Conservation (phyloP, 805 yeast genomes). For the Yarrowia divulgata region DNA sequence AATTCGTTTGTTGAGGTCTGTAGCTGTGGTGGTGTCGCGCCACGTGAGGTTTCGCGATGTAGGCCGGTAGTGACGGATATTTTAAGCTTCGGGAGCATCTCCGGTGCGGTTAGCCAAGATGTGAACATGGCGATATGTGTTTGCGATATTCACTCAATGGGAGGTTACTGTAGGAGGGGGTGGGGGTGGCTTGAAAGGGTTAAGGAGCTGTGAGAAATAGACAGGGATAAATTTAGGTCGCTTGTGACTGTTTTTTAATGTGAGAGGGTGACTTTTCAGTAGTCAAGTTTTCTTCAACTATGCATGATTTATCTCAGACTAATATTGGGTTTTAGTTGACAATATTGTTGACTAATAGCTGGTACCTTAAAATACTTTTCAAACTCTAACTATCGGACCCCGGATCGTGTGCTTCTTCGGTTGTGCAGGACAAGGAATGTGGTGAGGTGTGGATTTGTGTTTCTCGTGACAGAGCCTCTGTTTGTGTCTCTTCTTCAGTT, state of each 20-base stretch:
- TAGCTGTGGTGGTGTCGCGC: not conserved
- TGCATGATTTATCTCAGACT: too few relatives aligned
- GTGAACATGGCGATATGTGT: not conserved
- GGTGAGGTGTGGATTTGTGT: too few relatives aligned
- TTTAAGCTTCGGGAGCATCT: not conserved
- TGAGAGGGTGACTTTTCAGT: not conserved
- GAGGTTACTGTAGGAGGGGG: not conserved
- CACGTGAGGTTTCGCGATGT: constrained; percentile 3
- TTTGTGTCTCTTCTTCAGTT: too few relatives aligned
- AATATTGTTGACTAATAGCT: too few relatives aligned
- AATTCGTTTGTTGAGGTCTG: not conserved
- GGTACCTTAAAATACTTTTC: too few relatives aligned
- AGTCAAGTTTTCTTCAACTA: not conserved
- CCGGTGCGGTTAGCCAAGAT: not conserved
- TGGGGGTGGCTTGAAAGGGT: not conserved
- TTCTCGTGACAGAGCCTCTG: too few relatives aligned
- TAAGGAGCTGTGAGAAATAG: too few relatives aligned
- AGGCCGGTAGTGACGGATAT: not conserved
- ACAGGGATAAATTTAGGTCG: too few relatives aligned
- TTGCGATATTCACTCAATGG: constrained; percentile 9
- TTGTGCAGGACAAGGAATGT: too few relatives aligned
- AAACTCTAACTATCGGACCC: constrained; percentile 17
- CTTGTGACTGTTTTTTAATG: too few relatives aligned
- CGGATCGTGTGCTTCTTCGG: not conserved
- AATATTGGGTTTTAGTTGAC: not conserved